phyloP scores from a whole-genome alignment of 2,329 filamentous ascomycete genomes.

The Alternaria sp. region DNA sequence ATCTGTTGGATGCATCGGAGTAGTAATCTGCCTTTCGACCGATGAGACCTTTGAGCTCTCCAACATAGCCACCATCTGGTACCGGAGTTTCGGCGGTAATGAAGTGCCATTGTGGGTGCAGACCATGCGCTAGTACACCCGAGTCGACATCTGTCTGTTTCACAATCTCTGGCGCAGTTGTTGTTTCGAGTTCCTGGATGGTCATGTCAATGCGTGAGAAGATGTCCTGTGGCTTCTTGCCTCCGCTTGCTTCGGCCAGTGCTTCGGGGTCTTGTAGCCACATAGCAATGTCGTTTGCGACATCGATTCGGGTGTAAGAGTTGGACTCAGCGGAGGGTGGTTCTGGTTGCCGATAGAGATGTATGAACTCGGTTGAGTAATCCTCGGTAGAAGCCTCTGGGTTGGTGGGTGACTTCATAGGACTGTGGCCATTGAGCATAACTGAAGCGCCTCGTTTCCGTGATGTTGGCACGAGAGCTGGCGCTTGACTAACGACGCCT shows the following conservation, averaged over 20 bases:
- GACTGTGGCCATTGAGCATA: constrained; percentile 70
- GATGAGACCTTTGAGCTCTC: constrained; percentile 71
- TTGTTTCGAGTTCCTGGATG: constrained; percentile 60
- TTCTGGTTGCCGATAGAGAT: constrained; percentile 71
- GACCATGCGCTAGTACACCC: constrained; percentile 58
- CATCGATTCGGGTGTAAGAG: constrained; percentile 75
- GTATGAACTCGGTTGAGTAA: constrained; percentile 77
- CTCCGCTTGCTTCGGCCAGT: constrained; percentile 71
- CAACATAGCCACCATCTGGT: constrained; percentile 62
- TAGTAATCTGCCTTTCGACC: constrained; percentile 57
- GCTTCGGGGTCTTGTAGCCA: constrained; percentile 80
- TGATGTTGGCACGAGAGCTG: constrained; percentile 67
- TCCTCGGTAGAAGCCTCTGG: constrained; percentile 70
- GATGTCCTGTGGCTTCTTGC: constrained; percentile 68
- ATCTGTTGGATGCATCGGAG: constrained; percentile 54
- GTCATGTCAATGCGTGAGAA: constrained; percentile 68
- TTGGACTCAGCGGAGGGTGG: constrained; percentile 70
- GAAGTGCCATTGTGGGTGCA: constrained; percentile 73
- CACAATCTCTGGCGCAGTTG: constrained; percentile 58
- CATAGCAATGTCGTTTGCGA: constrained; percentile 74
- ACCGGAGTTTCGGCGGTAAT: constrained; percentile 63
- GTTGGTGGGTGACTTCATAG: constrained; percentile 76
- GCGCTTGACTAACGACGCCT: constrained; percentile 70
- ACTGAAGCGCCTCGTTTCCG: constrained; percentile 67
- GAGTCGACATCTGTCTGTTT: constrained; percentile 61